phyloP scores from a whole-genome alignment of 2,329 filamentous ascomycete species.

The Podosphaera aphanis region DNA sequence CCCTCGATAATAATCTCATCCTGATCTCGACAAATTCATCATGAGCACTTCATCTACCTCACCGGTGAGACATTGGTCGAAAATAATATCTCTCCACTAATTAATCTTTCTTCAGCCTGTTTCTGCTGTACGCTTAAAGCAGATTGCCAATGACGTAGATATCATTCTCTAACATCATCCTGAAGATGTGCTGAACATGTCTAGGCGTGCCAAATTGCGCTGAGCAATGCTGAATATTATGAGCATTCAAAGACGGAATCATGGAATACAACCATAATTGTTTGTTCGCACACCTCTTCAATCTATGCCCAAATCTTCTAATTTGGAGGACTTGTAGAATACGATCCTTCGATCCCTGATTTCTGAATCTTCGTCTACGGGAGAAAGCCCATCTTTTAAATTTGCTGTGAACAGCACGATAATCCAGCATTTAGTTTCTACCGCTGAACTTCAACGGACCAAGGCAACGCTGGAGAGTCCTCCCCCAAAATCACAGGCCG shows the following conservation, averaged over 20 bases:
- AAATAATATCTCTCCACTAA: neutral
- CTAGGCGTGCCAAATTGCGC: conserved; percentile 61
- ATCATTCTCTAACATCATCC: too few species aligned
- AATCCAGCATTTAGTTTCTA: conserved; percentile 70
- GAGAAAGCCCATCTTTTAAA: conserved; percentile 49
- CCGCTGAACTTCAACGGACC: conserved; percentile 37
- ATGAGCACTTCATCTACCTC: conserved; percentile 12
- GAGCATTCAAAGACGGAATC: conserved; percentile 63
- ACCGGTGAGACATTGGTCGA: conserved; percentile 7
- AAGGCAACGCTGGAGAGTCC: conserved; percentile 19
- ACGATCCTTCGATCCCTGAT: conserved; percentile 56
- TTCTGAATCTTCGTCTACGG: conserved; percentile 42
- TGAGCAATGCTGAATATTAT: conserved; percentile 56
- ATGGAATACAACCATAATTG: conserved; percentile 89
- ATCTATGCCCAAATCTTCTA: conserved; percentile 1
- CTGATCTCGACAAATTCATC: neutral
- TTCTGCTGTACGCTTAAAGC: conserved; percentile 51
- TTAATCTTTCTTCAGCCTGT: conserved; percentile 35
- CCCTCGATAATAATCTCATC: too few species aligned
- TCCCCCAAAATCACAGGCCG: neutral
- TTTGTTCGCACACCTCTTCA: conserved; percentile 23
- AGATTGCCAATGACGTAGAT: conserved; percentile 72
- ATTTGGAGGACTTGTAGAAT: conserved; percentile 27
- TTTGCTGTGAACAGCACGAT: conserved; percentile 97
- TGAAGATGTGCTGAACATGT: neutral